These are phyloP conservation scores for Linnemannia zychae DNA, from an alignment of 192 early-diverging fungal species.

Conservation along the genomic window DNA sequence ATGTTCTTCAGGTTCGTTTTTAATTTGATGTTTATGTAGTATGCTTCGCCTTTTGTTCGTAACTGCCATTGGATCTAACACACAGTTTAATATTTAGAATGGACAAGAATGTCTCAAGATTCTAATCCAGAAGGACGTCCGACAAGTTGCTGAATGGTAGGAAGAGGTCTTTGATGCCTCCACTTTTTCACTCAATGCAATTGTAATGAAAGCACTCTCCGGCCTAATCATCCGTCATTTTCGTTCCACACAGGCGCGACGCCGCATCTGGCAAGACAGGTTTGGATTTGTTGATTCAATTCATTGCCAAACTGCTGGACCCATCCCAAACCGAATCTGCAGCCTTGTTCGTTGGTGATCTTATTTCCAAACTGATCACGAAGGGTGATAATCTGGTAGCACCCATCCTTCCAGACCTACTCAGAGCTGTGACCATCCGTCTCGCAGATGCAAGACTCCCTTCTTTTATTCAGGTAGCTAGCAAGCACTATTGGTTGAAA, in stretches of 20 bases:
- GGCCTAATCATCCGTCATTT: not conserved
- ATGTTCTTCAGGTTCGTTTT: constrained; percentile 81
- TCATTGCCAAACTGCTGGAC: constrained; percentile 81
- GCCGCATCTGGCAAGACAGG: constrained; percentile 67
- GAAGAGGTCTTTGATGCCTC: not conserved
- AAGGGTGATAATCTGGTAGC: constrained; percentile 71
- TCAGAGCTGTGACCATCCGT: constrained; percentile 79
- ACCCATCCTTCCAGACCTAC: constrained; percentile 80
- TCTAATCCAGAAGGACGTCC: constrained; percentile 82
- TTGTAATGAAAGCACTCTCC: not conserved
- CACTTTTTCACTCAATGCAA: no score
- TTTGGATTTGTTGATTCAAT: constrained; percentile 82
- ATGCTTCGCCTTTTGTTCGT: not conserved
- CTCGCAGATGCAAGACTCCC: constrained; percentile 79
- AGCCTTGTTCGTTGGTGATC: constrained; percentile 88
- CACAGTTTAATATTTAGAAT: constrained; percentile 55
- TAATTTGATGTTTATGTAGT: not conserved
- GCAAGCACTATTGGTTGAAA: not conserved
- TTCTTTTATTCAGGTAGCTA: constrained; percentile 80
- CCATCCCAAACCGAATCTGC: constrained; percentile 82
- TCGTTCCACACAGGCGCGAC: constrained; percentile 27
- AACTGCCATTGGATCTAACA: not conserved
- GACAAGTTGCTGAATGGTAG: constrained; percentile 82
- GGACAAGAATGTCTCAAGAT: constrained; percentile 86
- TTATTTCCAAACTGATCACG: constrained; percentile 86